Conservation (phyloP, 768 basidiomycete genomes). For the Dentipellis sp. region DNA sequence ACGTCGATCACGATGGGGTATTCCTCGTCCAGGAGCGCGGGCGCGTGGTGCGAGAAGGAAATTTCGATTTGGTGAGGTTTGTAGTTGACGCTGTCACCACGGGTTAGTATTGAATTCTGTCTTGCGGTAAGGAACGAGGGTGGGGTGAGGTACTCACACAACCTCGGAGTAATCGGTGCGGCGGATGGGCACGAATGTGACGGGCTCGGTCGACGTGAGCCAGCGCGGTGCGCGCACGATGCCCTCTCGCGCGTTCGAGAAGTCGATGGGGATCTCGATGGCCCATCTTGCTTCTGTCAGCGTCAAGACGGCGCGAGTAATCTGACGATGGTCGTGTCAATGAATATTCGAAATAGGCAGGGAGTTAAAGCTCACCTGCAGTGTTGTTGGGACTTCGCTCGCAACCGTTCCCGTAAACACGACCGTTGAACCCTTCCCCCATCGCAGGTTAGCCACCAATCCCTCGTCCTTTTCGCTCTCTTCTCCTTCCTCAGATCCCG, state of each 20-base stretch:
- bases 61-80: constrained; percentile 51
- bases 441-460: constrained; percentile 38
- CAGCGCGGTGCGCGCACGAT: constrained; percentile 31
- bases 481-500: constrained; percentile 15
- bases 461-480: neutral
- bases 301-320: constrained; percentile 39
- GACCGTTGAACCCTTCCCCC: constrained; percentile 42
- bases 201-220: constrained; percentile 48
- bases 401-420: constrained; percentile 55
- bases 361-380: constrained; percentile 38
- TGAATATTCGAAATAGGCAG: neutral
- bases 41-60: constrained; percentile 46
- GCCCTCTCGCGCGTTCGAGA: constrained; percentile 28
- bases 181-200: constrained; percentile 41
- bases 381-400: constrained; percentile 36
- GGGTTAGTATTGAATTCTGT: no score
- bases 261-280: constrained; percentile 50
- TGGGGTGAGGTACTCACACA: constrained; percentile 28
- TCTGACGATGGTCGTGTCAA: constrained; percentile 8
- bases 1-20: constrained; percentile 68
- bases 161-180: constrained; percentile 38
- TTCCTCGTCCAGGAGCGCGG: constrained; percentile 75
- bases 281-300: constrained; percentile 58
- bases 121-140: no score
- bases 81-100: constrained; percentile 43